These are phyloP conservation scores for Rhamnella rubrinervis DNA, from an alignment of 331 rosid species.

Conservation along the genomic window DNA sequence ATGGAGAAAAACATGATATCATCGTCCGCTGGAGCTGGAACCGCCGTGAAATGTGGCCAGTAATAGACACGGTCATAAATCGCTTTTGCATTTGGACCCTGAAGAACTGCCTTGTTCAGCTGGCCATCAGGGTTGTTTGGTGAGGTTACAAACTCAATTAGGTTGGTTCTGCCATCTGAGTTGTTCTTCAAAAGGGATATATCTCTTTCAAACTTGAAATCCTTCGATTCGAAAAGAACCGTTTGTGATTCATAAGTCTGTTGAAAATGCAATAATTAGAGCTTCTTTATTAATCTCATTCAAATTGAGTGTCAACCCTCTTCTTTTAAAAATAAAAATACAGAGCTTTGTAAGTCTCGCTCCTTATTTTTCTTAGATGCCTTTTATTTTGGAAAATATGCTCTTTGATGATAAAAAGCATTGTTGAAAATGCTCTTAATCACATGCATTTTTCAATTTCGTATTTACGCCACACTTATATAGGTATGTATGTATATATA, in stretches of 20 bases:
- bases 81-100: conserved; percentile 30
- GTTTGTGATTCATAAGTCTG: conserved; percentile 48
- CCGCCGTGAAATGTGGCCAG: conserved; percentile 64
- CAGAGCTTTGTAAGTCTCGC: too few species aligned
- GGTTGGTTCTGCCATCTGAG: conserved; percentile 2
- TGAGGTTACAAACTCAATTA: conserved; percentile 62
- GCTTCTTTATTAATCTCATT: neutral
- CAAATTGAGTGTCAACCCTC: too few species aligned
- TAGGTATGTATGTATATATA: too few species aligned
- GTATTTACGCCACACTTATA: too few species aligned
- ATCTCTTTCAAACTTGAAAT: conserved; percentile 44
- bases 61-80: conserved; percentile 51
- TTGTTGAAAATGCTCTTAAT: too few species aligned
- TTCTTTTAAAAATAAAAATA: too few species aligned
- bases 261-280: neutral
- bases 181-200: conserved; percentile 30
- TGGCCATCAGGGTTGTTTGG: conserved; percentile 69
- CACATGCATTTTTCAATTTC: too few species aligned
- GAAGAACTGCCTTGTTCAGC: conserved; percentile 26
- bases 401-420: too few species aligned
- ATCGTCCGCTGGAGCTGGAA: conserved; percentile 50
- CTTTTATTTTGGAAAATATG: too few species aligned
- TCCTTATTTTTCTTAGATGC: too few species aligned
- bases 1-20: conserved; percentile 47
- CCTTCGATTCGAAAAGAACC: conserved; percentile 26